A percentile compares a stretch with the other conserved stretches of the same genome.
Conservation (phyloP, 495 filamentous ascomycete species). For the Aspergillus conjunctus region DNA sequence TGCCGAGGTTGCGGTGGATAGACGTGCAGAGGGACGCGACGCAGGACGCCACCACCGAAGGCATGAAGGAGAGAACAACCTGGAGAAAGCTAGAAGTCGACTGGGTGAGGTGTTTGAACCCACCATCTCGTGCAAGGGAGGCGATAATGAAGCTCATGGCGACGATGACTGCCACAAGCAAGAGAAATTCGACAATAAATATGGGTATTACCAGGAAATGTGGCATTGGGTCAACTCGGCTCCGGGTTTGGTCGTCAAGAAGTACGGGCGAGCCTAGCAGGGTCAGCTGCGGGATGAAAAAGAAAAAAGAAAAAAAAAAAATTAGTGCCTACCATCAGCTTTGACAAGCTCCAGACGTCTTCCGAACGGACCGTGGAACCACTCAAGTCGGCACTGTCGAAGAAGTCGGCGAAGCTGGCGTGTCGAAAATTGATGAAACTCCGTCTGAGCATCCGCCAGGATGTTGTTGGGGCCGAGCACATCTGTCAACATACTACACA, state of each 20-base stretch:
- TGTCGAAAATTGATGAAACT: slow-evolving; percentile 45
- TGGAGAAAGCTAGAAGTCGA: slow-evolving; percentile 42
- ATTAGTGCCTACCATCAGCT: slow-evolving; percentile 31
- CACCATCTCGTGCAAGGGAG: slow-evolving; percentile 37
- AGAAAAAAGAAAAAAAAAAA: background rate
- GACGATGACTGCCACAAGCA: slow-evolving; percentile 39
- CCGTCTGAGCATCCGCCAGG: slow-evolving; percentile 32
- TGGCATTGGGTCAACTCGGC: slow-evolving; percentile 39
- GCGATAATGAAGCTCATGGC: slow-evolving; percentile 38
- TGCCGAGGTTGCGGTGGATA: slow-evolving; percentile 43
- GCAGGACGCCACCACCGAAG: slow-evolving; percentile 41
- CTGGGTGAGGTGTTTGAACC: slow-evolving; percentile 40
- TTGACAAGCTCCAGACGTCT: slow-evolving; percentile 40
- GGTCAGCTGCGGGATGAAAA: slow-evolving; percentile 12
- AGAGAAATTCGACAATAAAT: slow-evolving; percentile 43
- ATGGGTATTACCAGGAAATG: slow-evolving; percentile 46
- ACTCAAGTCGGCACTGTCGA: slow-evolving; percentile 36
- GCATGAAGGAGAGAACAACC: slow-evolving; percentile 41
- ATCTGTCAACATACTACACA: slow-evolving; percentile 47
- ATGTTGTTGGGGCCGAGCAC: slow-evolving; percentile 38
- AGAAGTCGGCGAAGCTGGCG: slow-evolving; percentile 40
- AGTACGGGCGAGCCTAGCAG: slow-evolving; percentile 31
- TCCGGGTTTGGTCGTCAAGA: slow-evolving; percentile 29
- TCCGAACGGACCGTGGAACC: slow-evolving; percentile 36
- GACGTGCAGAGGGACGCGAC: slow-evolving; percentile 43